Evolutionary conservation across 805 yeast genomes (phyloP), one percentile per base, ranked within the genome.

Genomic region (Wickerhamiella domercqiae): DNA sequence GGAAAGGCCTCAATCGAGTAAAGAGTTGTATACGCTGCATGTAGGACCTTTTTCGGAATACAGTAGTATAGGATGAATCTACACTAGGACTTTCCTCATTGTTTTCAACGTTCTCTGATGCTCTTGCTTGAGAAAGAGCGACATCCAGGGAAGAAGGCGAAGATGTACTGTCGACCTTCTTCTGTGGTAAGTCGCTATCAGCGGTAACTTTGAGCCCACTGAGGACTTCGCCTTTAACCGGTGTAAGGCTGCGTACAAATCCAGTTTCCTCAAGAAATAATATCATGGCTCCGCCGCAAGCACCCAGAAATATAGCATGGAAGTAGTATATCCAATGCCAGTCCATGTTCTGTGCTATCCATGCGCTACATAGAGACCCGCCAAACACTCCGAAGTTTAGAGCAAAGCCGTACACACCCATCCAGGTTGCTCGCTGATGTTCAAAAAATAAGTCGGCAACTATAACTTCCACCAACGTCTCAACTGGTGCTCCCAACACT

Each of bases 301-400:
- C 73, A 30, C 74, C 84, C 7, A 77, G 73, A 39, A 75, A 66
- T 21, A 80, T 78, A 5, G 70, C 71, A 13, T 72, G 74, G 45
- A 65, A 51, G 68, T 74, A 74, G 24, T 84, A 83, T 5, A 78
- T 81, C 93, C 93, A 81, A 49, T 78, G 63, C 60, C 79, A 81
- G n/a, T 71, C 66, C 20, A 68, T 62, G 32, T 67, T 58, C 32
- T 70, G 66, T 6, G 74, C 68, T 45, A 78, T 71, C 47, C 74
- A 72, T n/a, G 83, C 84, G 15, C 83, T 86, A 45, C 78, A 66
- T 37, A 81, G 58, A 2, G 93, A 93, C 2, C 90, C 87, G 42
- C 80, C 58, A 52, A 75, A 80, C 2, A 86, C 76, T 38, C 90
- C 87, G 11, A 75, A 68, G 24, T 84, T 73, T 3, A 83, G 74